These are phyloP conservation scores for Rhexocercosporidium sp. DNA, from an alignment of 2,329 filamentous ascomycete species.

Conservation along the genomic window DNA sequence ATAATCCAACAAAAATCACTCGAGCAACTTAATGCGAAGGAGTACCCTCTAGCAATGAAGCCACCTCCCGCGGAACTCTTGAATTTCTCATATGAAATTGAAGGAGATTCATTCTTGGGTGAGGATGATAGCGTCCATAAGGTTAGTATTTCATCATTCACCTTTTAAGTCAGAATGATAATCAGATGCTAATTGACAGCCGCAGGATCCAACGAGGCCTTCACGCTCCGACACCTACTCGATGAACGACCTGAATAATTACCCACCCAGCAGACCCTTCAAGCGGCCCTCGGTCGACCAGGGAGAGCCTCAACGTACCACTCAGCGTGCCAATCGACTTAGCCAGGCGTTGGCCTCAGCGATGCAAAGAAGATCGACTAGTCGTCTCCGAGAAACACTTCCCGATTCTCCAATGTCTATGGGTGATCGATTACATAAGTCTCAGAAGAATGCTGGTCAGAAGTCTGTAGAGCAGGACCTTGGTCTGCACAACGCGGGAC, in stretches of 20 bases:
- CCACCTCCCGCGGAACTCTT: constrained; percentile 81
- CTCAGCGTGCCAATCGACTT: constrained; percentile 22
- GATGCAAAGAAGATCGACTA: constrained; percentile 25
- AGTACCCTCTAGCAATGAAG: constrained; percentile 85
- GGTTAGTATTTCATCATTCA: not conserved
- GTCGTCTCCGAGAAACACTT: constrained; percentile 18
- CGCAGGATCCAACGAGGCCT: not conserved
- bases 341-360: constrained; percentile 27
- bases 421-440: constrained; percentile 21
- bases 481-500: constrained; percentile 17
- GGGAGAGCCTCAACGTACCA: constrained; percentile 17
- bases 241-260: constrained; percentile 3
- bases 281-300: constrained; percentile 9
- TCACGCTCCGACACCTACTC: not conserved
- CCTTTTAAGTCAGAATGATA: not conserved
- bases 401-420: constrained; percentile 31
- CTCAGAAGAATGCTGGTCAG: constrained; percentile 4
- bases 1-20: constrained; percentile 71
- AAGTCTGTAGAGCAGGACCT: constrained; percentile 10
- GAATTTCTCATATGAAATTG: constrained; percentile 76
- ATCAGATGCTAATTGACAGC: not conserved
- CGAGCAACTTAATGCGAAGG: constrained; percentile 78
- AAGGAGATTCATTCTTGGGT: constrained; percentile 49
- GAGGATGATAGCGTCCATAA: constrained; percentile 17
- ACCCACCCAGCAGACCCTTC: not conserved